Evolutionary conservation across 176 grass and related monocot genomes (phyloP).

Genomic region (Microstegium vimineum): DNA sequence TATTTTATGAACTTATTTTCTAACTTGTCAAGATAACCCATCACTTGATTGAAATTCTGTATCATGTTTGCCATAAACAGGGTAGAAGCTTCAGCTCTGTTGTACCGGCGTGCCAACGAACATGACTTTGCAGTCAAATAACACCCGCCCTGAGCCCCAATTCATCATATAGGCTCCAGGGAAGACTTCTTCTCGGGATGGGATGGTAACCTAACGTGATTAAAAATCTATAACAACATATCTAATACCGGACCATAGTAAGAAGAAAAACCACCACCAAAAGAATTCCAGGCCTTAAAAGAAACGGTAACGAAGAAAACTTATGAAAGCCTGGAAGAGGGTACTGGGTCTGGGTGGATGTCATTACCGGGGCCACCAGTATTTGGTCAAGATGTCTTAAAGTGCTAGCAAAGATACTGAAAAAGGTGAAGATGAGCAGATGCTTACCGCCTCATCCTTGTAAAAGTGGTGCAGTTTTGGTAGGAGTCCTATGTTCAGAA

Average conservation of each 20-base stretch:
- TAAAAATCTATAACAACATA: conserved; percentile 16
- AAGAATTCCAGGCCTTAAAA: conserved; percentile 1
- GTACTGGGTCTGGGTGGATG: not conserved
- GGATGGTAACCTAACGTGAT: conserved; percentile 16
- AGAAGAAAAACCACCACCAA: conserved; percentile 14
- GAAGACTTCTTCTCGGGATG: not conserved
- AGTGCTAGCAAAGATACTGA: not conserved
- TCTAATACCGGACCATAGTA: conserved; percentile 16
- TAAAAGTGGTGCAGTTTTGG: conserved; percentile 23
- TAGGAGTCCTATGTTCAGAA: not conserved
- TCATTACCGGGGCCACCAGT: not conserved
- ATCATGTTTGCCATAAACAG: conserved; percentile 54
- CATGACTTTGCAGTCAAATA: conserved; percentile 69
- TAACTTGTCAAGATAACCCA: not conserved
- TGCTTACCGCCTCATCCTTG: not conserved
- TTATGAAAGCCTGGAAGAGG: conserved; percentile 19
- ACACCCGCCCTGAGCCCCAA: not conserved
- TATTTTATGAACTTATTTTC: not conserved
- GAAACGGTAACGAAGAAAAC: conserved; percentile 30
- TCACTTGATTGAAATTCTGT: conserved; percentile 31
- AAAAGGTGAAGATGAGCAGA: not conserved
- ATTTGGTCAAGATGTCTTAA: not conserved
- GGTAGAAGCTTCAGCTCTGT: conserved; percentile 90
- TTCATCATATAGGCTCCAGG: not conserved
- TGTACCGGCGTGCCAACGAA: conserved; percentile 80